A percentile compares a stretch with the other conserved stretches of the same genome.
phyloP scores from a whole-genome alignment of 2,329 filamentous ascomycete species.

The Alternaria alternata region DNA sequence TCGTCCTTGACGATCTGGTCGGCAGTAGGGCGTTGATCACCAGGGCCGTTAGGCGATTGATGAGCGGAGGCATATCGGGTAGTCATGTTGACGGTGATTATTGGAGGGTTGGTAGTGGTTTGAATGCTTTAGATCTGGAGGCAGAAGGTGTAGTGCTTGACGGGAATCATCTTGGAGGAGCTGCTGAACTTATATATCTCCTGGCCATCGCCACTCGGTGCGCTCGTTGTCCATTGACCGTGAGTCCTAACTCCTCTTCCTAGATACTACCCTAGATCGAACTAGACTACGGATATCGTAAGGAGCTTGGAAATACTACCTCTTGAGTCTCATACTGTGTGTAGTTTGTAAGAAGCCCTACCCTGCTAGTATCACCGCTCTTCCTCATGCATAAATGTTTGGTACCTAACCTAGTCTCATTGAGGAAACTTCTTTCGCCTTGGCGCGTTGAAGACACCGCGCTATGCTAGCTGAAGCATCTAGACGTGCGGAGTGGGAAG shows the following conservation, averaged over 20 bases:
- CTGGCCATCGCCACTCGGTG: too few relatives aligned
- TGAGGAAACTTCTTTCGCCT: background rate
- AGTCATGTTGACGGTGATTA: background rate
- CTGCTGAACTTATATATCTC: too few relatives aligned
- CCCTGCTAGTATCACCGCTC: too few relatives aligned
- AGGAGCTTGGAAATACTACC: too few relatives aligned
- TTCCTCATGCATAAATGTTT: background rate
- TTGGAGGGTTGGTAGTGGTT: background rate
- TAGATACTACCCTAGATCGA: too few relatives aligned
- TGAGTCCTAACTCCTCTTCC: too few relatives aligned
- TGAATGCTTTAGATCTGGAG: background rate
- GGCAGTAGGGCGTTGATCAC: constrained; percentile 54
- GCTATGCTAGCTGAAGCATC: background rate
- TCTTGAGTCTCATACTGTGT: too few relatives aligned
- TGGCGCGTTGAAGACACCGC: background rate
- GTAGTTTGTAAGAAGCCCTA: too few relatives aligned
- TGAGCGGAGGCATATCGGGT: constrained; percentile 19
- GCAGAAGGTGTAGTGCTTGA: too few relatives aligned
- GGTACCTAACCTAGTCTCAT: background rate
- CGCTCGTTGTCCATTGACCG: too few relatives aligned
- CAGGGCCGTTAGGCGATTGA: constrained; percentile 40
- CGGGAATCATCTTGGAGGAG: too few relatives aligned
- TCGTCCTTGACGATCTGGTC: constrained; percentile 52
- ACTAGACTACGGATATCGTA: too few relatives aligned
- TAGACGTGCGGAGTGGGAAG: background rate